These are phyloP conservation scores for Aspergillus ellipticus DNA, from an alignment of 495 filamentous ascomycete genomes.

Conservation along the genomic window DNA sequence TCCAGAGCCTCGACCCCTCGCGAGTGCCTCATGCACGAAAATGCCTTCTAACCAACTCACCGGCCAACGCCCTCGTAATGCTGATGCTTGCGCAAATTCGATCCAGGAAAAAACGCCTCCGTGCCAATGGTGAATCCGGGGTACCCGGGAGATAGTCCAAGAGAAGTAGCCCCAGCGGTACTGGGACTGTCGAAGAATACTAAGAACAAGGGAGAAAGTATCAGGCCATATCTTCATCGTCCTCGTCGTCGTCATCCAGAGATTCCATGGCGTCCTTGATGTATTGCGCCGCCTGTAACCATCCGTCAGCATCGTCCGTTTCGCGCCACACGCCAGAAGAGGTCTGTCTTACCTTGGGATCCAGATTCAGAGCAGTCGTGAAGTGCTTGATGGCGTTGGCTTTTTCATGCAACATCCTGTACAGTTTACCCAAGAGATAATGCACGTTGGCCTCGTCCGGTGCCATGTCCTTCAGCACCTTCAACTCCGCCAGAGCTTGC, in stretches of 20 bases:
- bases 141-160: neutral
- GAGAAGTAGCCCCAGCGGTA: neutral
- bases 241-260: constrained; percentile 78
- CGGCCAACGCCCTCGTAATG: constrained; percentile 40
- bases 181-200: constrained; percentile 3
- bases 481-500: constrained; percentile 71
- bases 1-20: constrained; percentile 14
- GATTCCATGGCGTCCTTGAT: constrained; percentile 93
- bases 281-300: constrained; percentile 69
- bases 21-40: constrained; percentile 27
- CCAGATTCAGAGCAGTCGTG: constrained; percentile 88
- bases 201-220: constrained; percentile 7
- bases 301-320: constrained; percentile 18
- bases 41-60: constrained; percentile 26
- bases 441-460: constrained; percentile 96
- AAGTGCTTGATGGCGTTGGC: constrained; percentile 82
- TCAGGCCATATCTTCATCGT: constrained; percentile 59
- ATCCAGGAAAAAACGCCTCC: constrained; percentile 29
- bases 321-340: neutral
- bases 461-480: constrained; percentile 79
- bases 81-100: constrained; percentile 23
- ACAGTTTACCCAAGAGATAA: constrained; percentile 82
- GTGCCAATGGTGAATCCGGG: constrained; percentile 10
- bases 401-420: constrained; percentile 77
- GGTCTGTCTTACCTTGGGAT: constrained; percentile 73